Conservation (phyloP, 768 basidiomycete genomes). For the Macrolepiota dolichaula region DNA sequence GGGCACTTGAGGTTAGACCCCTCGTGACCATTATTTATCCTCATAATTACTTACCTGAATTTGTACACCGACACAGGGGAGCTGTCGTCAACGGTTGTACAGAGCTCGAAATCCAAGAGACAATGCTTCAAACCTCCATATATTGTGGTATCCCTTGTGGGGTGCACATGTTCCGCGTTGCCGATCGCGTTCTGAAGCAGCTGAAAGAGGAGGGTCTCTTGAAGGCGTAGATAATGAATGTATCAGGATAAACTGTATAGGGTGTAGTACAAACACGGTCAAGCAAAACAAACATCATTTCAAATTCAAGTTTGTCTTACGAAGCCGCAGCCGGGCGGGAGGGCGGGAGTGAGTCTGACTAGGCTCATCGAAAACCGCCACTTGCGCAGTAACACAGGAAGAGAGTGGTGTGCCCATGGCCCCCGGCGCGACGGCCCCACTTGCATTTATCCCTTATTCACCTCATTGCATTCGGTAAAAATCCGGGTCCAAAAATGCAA, state of each 20-base stretch:
- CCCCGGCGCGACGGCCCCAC: too few relatives aligned
- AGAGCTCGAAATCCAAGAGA: constrained; percentile 41
- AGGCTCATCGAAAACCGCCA: too few relatives aligned
- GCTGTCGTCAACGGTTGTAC: constrained; percentile 42
- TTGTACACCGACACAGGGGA: constrained; percentile 24
- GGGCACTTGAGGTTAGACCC: constrained; percentile 7
- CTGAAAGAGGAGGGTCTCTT: constrained; percentile 33
- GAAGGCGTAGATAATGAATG: constrained; percentile 11
- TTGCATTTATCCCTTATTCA: too few relatives aligned
- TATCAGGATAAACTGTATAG: not conserved
- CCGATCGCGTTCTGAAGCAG: constrained; percentile 34
- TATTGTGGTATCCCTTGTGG: constrained; percentile 43
- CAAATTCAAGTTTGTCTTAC: too few relatives aligned
- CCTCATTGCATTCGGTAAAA: too few relatives aligned
- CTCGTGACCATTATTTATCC: not conserved
- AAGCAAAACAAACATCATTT: too few relatives aligned
- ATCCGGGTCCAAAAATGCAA: too few relatives aligned
- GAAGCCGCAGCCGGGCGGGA: too few relatives aligned
- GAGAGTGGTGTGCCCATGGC: too few relatives aligned
- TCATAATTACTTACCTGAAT: not conserved
- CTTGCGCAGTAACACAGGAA: too few relatives aligned
- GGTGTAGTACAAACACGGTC: not conserved
- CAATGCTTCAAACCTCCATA: constrained; percentile 37
- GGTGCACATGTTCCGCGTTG: constrained; percentile 38
- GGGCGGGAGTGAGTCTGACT: too few relatives aligned